Evolutionary conservation across 768 basidiomycete species (phyloP).

Genomic region (Phylloporus arenicola): DNA sequence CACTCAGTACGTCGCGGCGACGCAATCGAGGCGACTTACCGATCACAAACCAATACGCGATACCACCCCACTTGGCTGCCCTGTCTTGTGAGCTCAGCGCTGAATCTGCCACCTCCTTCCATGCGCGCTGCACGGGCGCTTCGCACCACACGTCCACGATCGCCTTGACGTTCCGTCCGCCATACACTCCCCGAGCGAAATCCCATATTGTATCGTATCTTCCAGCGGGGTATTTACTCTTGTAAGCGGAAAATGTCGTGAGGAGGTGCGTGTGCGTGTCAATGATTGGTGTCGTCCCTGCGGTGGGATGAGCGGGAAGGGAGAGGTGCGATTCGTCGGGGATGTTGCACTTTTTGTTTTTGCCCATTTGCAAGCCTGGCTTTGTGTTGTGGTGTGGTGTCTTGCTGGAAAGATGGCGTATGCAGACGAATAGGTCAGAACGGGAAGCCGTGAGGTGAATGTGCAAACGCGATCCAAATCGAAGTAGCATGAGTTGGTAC

Average conservation of each 20-base stretch:
- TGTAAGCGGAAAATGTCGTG: slow-evolving; percentile 64
- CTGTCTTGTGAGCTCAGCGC: slow-evolving; percentile 49
- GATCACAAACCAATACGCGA: slow-evolving; percentile 81
- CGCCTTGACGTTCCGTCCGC: slow-evolving; percentile 50
- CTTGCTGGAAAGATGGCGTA: background rate
- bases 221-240: slow-evolving; percentile 54
- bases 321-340: slow-evolving; percentile 33
- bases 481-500: too few species aligned
- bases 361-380: slow-evolving; percentile 29
- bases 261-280: slow-evolving; percentile 87
- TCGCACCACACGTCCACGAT: slow-evolving; percentile 91
- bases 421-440: too few species aligned
- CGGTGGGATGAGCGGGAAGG: slow-evolving; percentile 25
- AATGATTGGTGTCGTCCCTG: slow-evolving; percentile 42
- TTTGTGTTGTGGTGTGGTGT: background rate
- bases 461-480: too few species aligned
- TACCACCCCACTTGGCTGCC: slow-evolving; percentile 52
- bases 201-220: slow-evolving; percentile 54
- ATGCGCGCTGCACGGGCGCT: slow-evolving; percentile 55
- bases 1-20: too few species aligned
- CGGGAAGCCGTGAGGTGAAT: too few species aligned
- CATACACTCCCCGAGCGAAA: slow-evolving; percentile 61
- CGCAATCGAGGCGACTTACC: slow-evolving; percentile 36
- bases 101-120: slow-evolving; percentile 72
- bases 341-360: slow-evolving; percentile 30